Percentiles rank a stretch among this genome's conserved stretches.
Conservation (phyloP, 2,329 filamentous ascomycete genomes). For the Alternaria sp. region DNA sequence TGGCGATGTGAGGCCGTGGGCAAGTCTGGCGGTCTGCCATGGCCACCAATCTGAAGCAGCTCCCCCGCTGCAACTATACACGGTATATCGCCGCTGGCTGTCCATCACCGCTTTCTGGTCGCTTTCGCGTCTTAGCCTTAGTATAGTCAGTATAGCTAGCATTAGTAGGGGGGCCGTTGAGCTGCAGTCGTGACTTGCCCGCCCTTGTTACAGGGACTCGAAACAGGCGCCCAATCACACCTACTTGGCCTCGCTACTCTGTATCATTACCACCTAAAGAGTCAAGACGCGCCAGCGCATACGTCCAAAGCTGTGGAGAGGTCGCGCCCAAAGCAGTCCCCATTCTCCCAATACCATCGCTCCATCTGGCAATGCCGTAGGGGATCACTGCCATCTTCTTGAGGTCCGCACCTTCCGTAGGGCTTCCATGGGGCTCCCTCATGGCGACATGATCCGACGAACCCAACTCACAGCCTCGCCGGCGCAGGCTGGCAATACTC, state of each 20-base stretch:
- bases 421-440: constrained; percentile 20
- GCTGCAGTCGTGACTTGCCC: constrained; percentile 18
- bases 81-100: background rate
- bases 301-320: constrained; percentile 23
- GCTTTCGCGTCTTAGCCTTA: background rate
- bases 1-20: constrained; percentile 2
- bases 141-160: background rate
- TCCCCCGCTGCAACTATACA: background rate
- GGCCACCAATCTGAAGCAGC: constrained; percentile 17
- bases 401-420: constrained; percentile 14
- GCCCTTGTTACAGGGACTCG: constrained; percentile 15
- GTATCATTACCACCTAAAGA: constrained; percentile 19
- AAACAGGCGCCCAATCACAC: constrained; percentile 23
- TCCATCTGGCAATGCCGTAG: constrained; percentile 32
- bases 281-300: constrained; percentile 34
- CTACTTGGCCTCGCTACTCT: constrained; percentile 16
- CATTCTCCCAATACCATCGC: constrained; percentile 27
- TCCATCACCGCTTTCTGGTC: constrained; percentile 1
- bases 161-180: constrained; percentile 7
- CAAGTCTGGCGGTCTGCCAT: constrained; percentile 23
- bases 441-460: constrained; percentile 49
- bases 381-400: constrained; percentile 10
- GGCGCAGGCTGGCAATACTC: constrained; percentile 63
- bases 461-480: constrained; percentile 59
- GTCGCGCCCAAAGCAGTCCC: constrained; percentile 28